phyloP scores from a whole-genome alignment of 768 basidiomycete species.

The Auriscalpium vulgare region DNA sequence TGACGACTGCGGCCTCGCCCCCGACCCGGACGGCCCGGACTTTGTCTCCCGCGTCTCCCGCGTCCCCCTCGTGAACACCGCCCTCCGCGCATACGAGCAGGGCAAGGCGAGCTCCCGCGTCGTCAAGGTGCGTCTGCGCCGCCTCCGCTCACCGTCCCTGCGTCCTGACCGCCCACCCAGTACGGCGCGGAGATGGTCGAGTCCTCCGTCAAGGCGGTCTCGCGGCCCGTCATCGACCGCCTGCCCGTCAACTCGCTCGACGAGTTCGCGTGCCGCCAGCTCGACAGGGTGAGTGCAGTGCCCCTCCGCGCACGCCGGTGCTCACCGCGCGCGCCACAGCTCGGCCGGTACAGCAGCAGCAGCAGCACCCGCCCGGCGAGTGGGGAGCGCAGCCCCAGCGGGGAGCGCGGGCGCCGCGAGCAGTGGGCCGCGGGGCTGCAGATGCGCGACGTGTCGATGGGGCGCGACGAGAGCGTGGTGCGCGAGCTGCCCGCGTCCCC shows the following conservation, averaged over 20 bases:
- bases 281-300: conserved; percentile 59
- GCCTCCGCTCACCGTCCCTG: no score
- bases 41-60: conserved; percentile 55
- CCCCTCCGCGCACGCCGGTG: conserved; percentile 1
- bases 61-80: conserved; percentile 66
- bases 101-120: conserved; percentile 79
- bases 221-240: conserved; percentile 72
- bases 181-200: conserved; percentile 87
- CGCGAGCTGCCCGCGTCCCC: neutral
- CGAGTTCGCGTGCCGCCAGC: conserved; percentile 82
- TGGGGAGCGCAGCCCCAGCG: conserved; percentile 6
- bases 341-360: conserved; percentile 8
- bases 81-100: conserved; percentile 69
- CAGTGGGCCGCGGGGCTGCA: conserved; percentile 5
- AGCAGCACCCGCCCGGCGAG: conserved; percentile 2
- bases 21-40: conserved; percentile 21
- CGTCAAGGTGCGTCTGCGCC: conserved; percentile 53
- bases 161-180: conserved; percentile 28
- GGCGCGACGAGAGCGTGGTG: neutral
- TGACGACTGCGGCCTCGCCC: conserved; percentile 21
- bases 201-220: conserved; percentile 72
- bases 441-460: conserved; percentile 15
- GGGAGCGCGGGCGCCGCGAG: conserved; percentile 7
- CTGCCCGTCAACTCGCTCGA: conserved; percentile 73
- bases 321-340: neutral